Conservation (phyloP, 768 basidiomycete genomes). For the Daedaleopsis sinensis region DNA sequence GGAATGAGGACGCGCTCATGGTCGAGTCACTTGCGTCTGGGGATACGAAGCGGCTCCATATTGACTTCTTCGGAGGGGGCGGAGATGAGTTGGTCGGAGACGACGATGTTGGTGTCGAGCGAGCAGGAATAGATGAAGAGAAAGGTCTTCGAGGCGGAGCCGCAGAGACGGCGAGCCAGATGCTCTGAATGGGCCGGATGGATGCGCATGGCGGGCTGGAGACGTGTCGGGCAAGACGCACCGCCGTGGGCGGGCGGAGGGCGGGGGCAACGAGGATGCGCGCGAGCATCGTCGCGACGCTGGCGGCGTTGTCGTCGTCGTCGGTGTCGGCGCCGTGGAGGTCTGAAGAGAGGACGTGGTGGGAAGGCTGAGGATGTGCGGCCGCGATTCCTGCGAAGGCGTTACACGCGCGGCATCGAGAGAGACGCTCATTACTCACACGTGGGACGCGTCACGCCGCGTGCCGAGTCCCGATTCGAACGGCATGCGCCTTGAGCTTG, state of each 20-base stretch:
- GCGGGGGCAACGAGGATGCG: slow-evolving; percentile 9
- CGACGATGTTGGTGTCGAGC: neutral
- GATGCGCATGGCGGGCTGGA: slow-evolving; percentile 9
- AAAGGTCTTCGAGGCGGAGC: neutral
- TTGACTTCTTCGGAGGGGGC: slow-evolving; percentile 2
- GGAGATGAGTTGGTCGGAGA: neutral
- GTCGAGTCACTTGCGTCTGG: slow-evolving; percentile 18
- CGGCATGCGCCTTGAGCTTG: no score
- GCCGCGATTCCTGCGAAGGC: no score
- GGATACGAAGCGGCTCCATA: slow-evolving; percentile 21
- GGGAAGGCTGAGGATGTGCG: slow-evolving; percentile 7
- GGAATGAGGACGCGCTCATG: slow-evolving; percentile 61
- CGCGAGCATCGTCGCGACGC: slow-evolving; percentile 23
- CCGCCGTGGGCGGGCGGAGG: neutral
- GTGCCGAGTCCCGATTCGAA: no score
- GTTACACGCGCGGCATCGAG: neutral
- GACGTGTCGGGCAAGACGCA: slow-evolving; percentile 18
- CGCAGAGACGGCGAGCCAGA: neutral
- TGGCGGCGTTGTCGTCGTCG: slow-evolving; percentile 5
- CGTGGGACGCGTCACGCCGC: neutral
- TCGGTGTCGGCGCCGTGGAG: no score
- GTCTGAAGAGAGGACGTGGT: neutral
- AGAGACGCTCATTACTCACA: neutral
- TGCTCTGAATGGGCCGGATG: neutral
- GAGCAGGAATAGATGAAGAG: neutral